Conservation (phyloP, 768 basidiomycete species). For the Tephrocybe sp. region DNA sequence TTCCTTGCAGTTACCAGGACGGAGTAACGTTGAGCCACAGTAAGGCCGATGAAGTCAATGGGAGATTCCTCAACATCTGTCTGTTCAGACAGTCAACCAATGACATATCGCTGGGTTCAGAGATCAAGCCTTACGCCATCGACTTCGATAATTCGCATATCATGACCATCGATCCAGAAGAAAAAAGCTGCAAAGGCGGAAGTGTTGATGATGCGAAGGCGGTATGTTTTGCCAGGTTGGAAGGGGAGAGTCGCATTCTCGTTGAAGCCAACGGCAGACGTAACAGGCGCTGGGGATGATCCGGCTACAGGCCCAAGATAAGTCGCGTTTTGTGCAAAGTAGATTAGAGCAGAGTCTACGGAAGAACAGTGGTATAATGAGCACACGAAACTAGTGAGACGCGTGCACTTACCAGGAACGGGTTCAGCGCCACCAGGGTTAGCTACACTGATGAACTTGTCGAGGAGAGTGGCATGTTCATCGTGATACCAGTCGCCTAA, state of each 20-base stretch:
- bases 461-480: slow-evolving; percentile 60
- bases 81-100: slow-evolving; percentile 38
- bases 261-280: slow-evolving; percentile 74
- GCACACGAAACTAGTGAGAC: background rate
- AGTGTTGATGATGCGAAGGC: slow-evolving; percentile 86
- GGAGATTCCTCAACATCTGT: slow-evolving; percentile 76
- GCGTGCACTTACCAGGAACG: slow-evolving; percentile 60
- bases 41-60: slow-evolving; percentile 68
- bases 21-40: slow-evolving; percentile 93
- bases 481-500: slow-evolving; percentile 94
- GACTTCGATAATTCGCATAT: slow-evolving; percentile 82
- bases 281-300: slow-evolving; percentile 48
- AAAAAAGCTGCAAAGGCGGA: slow-evolving; percentile 72
- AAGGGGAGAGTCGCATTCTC: slow-evolving; percentile 86
- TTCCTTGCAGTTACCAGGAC: slow-evolving; percentile 90
- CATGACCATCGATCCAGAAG: slow-evolving; percentile 89
- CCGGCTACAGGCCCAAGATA: slow-evolving; percentile 67
- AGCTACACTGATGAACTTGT: slow-evolving; percentile 64
- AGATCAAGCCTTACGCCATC: slow-evolving; percentile 68
- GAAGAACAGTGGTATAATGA: background rate
- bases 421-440: slow-evolving; percentile 90
- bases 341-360: slow-evolving; percentile 77
- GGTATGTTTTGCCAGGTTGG: slow-evolving; percentile 86
- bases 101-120: no score
- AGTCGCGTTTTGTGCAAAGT: slow-evolving; percentile 72